Evolutionary conservation across 805 yeast genomes (phyloP), one percentile per base, ranked within the genome.

Genomic region (Suhomyces tanzawaensis): DNA sequence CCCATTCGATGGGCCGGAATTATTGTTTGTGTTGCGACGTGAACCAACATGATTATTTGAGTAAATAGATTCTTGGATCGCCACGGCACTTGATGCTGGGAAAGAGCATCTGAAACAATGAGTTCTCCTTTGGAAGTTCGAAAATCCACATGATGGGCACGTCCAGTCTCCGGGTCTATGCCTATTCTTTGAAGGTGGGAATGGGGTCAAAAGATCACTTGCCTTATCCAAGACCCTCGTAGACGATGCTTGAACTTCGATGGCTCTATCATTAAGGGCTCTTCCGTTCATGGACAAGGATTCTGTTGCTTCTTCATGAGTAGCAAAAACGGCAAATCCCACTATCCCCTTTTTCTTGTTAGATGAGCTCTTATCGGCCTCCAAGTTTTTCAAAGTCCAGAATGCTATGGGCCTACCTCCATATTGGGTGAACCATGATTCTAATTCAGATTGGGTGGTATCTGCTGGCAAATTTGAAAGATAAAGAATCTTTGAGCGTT

Each of bases 111-210:
- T 73, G 71, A 90, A 88, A 62, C 97, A 90, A 2, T 95, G 95
- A 2, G 95, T 85, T 61, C 97, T 76, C 53, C 96, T 77, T 63
- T 90, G 97, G 64, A 90, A 90, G 61, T 90, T 90, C 17, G 95
- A 85, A 54, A 90, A 90, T 1, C 96, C 96, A 70, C 97, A 90
- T 5, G 90, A 81, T 18, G 96, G 95, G 61, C 97, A 90, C n/a
- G 85, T 86, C 97, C 97, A 90, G 58, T 90, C 97, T 15, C 97
- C 97, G 0, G 97, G 97, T 55, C 97, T 73, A 16, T 96, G 95
- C 51, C 93, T 74, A 61, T 90, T 89, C 44, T 77, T 77, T 48
- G 87, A 84, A 21, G 83, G 79, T 12, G 96, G 95, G 64, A 90
- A 90, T 3, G 95, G 88, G 0, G 86, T 74, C 42, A 90, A 66